Base-by-base conservation (phyloP, 768 basidiomycete species). In the Phaeotremella skinneri region DNA sequence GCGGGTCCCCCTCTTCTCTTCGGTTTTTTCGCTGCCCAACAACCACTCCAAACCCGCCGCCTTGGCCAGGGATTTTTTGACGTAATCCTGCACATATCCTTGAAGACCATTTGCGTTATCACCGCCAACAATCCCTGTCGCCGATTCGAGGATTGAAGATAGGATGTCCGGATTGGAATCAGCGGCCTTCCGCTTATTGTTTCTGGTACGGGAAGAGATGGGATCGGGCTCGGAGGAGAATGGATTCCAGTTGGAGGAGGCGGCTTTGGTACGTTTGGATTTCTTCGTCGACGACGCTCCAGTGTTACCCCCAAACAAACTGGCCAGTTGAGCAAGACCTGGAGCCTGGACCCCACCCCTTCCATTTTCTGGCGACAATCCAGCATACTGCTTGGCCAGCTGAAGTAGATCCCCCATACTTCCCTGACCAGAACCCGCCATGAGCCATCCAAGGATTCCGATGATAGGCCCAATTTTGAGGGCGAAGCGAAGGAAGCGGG, bases 401-500 rank as follows among this genome's bases (percentile, higher is more conserved):
- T 60, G 49, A 30, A 68, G 54, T 26, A 73, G 41, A 17, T 73
- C 67, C 21, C 61, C 64, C 55, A 73, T 58, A 6, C 59, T 52
- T 17, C 72, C 72, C 41, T 73, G 72, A 37, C 69, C 72, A 6
- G 69, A 70, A 30, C 47, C 56, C 17, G 65, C 61, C 72, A 73
- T 73, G 29, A 73, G 21, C 64, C 65, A 70, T 1, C 58, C 67
- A 20, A 70, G 56, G 2, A 73, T n/a, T 9, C 67, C 72, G 5
- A 73, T 37, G 31, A 73, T 60, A 0, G 72, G 69, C 20, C 69
- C 69, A 34, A 73, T 63, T n/a, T 60, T 59, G 45, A 63, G 21
- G 16, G 49, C 53, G 59, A 73, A 70, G 7, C 69, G 52, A 16
- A 70, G n/a, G 52, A 73, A 55, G 4, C 72, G 58, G 13, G 69